Percentiles rank a stretch among this genome's conserved stretches.
Conservation (phyloP, 106 monocot species). For the Allium fistulosum region DNA sequence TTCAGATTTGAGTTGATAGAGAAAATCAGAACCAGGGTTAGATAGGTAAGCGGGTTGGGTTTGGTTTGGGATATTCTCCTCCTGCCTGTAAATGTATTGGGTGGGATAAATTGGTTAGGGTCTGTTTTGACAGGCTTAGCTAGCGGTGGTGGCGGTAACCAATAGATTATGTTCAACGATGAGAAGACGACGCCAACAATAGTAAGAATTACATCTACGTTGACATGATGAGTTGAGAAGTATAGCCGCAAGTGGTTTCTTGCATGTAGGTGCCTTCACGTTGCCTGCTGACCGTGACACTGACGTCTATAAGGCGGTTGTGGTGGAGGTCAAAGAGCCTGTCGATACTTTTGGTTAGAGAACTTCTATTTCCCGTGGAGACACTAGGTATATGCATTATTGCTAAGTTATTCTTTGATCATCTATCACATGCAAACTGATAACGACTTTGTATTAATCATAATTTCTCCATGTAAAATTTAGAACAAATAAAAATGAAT, state of each 20-base stretch:
- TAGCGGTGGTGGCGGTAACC: neutral
- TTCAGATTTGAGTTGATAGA: no score
- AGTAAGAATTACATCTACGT: conserved; percentile 4
- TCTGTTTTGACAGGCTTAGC: no score
- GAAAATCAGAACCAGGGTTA: no score
- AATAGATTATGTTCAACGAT: no score
- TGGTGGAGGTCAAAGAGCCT: conserved; percentile 21
- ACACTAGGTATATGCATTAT: conserved; percentile 35
- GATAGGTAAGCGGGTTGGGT: no score
- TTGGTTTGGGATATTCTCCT: no score
- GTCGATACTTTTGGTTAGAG: conserved; percentile 60
- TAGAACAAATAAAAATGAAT: neutral
- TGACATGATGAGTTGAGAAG: conserved; percentile 34
- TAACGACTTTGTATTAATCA: no score
- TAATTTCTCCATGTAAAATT: no score
- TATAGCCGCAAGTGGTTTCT: conserved; percentile 59
- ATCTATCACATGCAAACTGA: no score
- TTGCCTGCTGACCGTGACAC: conserved; percentile 10
- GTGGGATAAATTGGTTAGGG: no score
- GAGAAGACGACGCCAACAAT: no score
- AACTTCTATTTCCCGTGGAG: conserved; percentile 72
- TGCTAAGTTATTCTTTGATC: neutral
- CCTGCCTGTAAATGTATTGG: no score
- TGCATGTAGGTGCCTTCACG: conserved; percentile 13
- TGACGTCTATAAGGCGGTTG: neutral